Evolutionary conservation across 192 early-diverging fungal genomes (phyloP).

Genomic region (Coemansia erecta): DNA sequence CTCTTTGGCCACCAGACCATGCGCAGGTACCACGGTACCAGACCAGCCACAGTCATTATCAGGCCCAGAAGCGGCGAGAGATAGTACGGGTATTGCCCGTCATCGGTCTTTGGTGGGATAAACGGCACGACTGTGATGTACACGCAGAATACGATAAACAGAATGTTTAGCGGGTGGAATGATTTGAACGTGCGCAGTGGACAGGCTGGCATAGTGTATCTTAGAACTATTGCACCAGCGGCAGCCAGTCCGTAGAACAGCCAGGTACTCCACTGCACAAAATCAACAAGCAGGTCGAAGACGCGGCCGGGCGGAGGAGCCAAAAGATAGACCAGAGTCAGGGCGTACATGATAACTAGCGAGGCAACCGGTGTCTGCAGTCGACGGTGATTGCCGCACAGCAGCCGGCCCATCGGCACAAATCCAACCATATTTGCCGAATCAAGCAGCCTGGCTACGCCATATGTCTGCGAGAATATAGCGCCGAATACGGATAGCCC

Average conservation of each 20-base stretch:
- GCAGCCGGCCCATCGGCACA: slow-evolving; percentile 46
- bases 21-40: slow-evolving; percentile 53
- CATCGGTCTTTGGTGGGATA: slow-evolving; percentile 45
- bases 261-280: slow-evolving; percentile 61
- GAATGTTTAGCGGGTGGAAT: slow-evolving; percentile 45
- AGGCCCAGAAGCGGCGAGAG: slow-evolving; percentile 52
- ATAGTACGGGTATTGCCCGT: slow-evolving; percentile 50
- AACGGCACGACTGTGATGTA: slow-evolving; percentile 60
- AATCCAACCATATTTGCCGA: slow-evolving; percentile 56
- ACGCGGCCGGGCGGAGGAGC: slow-evolving; percentile 59
- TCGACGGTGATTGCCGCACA: slow-evolving; percentile 47
- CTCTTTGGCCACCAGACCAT: slow-evolving; percentile 48
- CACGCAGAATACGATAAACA: slow-evolving; percentile 55
- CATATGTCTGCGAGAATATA: slow-evolving; percentile 56
- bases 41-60: slow-evolving; percentile 35
- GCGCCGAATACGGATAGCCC: slow-evolving; percentile 56
- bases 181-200: slow-evolving; percentile 54
- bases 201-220: slow-evolving; percentile 40
- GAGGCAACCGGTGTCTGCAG: slow-evolving; percentile 51
- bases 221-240: slow-evolving; percentile 54
- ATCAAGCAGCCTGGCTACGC: slow-evolving; percentile 54
- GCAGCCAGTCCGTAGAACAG: slow-evolving; percentile 61
- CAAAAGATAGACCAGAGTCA: slow-evolving; percentile 55
- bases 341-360: slow-evolving; percentile 42
- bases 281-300: slow-evolving; percentile 63